Evolutionary conservation across 2,329 filamentous ascomycete genomes (phyloP).

Genomic region (Colletotrichum tofieldiae): DNA sequence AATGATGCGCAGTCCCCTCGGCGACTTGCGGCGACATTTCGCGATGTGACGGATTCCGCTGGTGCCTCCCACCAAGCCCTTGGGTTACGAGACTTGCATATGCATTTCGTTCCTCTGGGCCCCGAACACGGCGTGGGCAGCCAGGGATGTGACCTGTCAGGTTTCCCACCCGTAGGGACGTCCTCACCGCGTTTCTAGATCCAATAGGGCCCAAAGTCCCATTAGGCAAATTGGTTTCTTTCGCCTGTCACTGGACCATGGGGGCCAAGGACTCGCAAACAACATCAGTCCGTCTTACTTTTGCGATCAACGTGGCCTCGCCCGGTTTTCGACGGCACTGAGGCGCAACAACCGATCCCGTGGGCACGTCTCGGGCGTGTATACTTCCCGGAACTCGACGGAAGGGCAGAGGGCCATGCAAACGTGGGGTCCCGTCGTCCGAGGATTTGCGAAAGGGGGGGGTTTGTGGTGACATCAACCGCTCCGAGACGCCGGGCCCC

Average conservation of each 20-base stretch:
- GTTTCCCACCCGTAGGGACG: neutral
- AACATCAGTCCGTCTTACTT: neutral
- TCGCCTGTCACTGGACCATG: neutral
- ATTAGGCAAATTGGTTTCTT: no score
- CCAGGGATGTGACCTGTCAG: no score
- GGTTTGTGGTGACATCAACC: neutral
- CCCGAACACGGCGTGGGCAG: neutral
- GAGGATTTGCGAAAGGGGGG: neutral
- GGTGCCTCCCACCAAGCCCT: neutral
- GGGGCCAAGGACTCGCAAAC: neutral
- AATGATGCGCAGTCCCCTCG: neutral
- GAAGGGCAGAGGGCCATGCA: neutral
- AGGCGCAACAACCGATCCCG: neutral
- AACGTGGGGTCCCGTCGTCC: neutral
- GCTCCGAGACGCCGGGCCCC: neutral
- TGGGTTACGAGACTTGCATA: constrained; percentile 14
- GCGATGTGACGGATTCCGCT: neutral
- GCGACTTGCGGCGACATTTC: neutral
- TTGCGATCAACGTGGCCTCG: neutral
- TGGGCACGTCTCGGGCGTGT: neutral
- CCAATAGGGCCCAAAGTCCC: neutral
- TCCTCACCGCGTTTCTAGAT: neutral
- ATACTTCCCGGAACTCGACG: neutral
- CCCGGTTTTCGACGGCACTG: neutral
- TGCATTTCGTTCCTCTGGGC: neutral